phyloP scores from a whole-genome alignment of 331 rosid genomes.

The Quercus phellos region DNA sequence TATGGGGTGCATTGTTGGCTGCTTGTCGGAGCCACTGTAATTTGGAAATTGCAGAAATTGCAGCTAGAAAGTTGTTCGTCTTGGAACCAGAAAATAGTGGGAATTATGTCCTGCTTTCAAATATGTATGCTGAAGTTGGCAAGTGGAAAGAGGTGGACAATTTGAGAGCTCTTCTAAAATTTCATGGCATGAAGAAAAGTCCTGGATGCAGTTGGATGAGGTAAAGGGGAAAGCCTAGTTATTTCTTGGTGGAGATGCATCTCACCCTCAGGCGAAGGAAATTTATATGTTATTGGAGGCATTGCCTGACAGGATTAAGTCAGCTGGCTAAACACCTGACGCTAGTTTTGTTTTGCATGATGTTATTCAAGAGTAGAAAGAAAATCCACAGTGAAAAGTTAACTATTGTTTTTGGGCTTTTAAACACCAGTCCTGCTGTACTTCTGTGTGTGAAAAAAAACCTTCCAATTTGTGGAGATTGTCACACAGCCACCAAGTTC shows the following conservation, averaged over 20 bases:
- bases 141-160: constrained; percentile 34
- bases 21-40: constrained; percentile 25
- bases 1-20: constrained; percentile 41
- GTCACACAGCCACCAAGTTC: constrained; percentile 27
- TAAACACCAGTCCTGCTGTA: constrained; percentile 19
- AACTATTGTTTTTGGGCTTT: constrained; percentile 32
- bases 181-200: constrained; percentile 36
- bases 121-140: constrained; percentile 38
- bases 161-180: constrained; percentile 22
- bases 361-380: constrained; percentile 34
- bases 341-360: constrained; percentile 34
- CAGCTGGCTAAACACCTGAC: constrained; percentile 27
- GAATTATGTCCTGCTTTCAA: constrained; percentile 38
- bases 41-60: constrained; percentile 30
- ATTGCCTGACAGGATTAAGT: constrained; percentile 24
- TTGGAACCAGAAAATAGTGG: constrained; percentile 34
- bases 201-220: constrained; percentile 46
- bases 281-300: constrained; percentile 24
- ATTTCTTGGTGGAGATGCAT: constrained; percentile 37
- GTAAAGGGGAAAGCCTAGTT: constrained; percentile 27
- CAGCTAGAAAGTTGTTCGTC: constrained; percentile 24
- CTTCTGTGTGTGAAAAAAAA: constrained; percentile 29
- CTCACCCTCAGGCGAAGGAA: constrained; percentile 30
- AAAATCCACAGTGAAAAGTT: constrained; percentile 36
- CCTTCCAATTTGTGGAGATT: constrained; percentile 35